These are phyloP conservation scores for Tylopilus subfusipes DNA, from an alignment of 768 basidiomycete species.

Conservation along the genomic window DNA sequence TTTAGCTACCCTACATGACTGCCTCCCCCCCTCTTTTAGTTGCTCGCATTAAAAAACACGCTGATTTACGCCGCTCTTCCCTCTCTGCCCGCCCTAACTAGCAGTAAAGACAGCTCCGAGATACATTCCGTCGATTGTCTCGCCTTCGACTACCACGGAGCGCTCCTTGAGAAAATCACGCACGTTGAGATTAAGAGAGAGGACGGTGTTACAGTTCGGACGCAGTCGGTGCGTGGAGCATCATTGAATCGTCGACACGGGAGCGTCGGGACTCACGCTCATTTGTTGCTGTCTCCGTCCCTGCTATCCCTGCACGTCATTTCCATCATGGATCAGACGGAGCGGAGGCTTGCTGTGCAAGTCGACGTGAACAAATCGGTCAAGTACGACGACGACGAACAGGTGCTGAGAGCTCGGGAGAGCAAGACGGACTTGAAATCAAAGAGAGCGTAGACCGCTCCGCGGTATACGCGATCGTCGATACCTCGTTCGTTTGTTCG, in stretches of 20 bases:
- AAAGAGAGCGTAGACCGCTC: neutral
- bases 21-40: neutral
- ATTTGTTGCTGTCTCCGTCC: too few species aligned
- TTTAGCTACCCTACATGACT: neutral
- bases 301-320: neutral
- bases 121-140: neutral
- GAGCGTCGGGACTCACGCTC: neutral
- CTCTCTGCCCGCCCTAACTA: constrained; percentile 9
- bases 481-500: neutral
- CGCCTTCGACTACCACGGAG: neutral
- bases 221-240: neutral
- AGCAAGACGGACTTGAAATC: neutral
- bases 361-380: neutral
- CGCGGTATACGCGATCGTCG: neutral
- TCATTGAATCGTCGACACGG: neutral
- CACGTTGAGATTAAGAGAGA: constrained; percentile 10
- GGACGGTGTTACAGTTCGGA: neutral
- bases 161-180: neutral
- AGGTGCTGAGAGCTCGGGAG: neutral
- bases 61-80: constrained; percentile 3
- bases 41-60: neutral
- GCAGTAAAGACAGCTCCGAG: too few species aligned
- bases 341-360: neutral
- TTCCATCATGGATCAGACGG: neutral
- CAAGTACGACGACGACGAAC: neutral